phyloP scores from a whole-genome alignment of 768 basidiomycete genomes.

The Daedaleopsis nitida region DNA sequence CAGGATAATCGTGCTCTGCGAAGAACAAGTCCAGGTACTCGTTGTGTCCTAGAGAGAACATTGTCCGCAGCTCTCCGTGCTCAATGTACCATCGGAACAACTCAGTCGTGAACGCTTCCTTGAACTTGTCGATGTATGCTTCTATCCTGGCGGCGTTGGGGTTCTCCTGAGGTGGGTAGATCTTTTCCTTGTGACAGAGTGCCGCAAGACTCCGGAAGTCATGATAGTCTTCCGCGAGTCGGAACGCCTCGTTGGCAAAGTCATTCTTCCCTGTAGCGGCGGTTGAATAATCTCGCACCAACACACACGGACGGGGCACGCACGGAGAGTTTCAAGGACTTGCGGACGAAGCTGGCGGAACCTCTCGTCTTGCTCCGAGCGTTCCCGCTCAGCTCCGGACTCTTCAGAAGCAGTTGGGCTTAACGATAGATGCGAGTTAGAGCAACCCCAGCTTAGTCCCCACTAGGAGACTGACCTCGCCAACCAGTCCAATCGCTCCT shows the following conservation, averaged over 20 bases:
- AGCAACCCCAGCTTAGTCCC: neutral
- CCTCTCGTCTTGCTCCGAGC: constrained; percentile 59
- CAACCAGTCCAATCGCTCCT: constrained; percentile 72
- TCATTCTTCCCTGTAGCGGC: constrained; percentile 72
- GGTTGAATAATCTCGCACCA: too few species aligned
- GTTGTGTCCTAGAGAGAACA: constrained; percentile 78
- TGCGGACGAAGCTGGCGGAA: constrained; percentile 76
- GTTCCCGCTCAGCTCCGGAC: constrained; percentile 54
- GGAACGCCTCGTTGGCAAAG: constrained; percentile 69
- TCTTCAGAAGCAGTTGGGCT: constrained; percentile 52
- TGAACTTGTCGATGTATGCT: constrained; percentile 74
- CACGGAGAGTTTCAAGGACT: constrained; percentile 80
- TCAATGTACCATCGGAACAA: constrained; percentile 94
- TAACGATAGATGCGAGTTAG: neutral
- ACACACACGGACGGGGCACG: constrained; percentile 28
- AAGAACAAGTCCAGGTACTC: constrained; percentile 77
- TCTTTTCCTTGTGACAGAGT: constrained; percentile 71
- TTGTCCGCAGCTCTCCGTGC: constrained; percentile 78
- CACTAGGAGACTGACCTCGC: constrained; percentile 39
- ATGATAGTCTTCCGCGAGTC: constrained; percentile 81
- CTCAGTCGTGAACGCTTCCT: constrained; percentile 83
- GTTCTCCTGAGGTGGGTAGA: constrained; percentile 65
- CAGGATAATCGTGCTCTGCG: constrained; percentile 52
- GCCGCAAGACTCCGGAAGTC: constrained; percentile 87
- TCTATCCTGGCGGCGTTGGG: constrained; percentile 64